Percentiles rank a stretch among this genome's conserved stretches.
Evolutionary conservation across 1,139 yeast genomes (phyloP).

Genomic region (Protomyces macrosporus): DNA sequence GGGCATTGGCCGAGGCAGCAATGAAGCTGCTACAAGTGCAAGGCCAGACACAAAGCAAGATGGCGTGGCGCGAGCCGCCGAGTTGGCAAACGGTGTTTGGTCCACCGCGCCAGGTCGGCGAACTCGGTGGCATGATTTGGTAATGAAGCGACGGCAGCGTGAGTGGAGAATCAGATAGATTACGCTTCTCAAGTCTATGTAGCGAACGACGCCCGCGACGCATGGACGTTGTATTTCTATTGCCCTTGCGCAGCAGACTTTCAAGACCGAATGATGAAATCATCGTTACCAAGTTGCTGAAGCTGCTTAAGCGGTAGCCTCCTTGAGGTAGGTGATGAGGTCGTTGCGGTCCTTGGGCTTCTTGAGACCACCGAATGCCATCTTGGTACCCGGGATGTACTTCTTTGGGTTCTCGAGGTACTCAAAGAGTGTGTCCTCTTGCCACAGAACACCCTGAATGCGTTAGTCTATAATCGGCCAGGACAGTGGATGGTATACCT

Average conservation of each 20-base stretch:
- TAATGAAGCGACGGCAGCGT: slow-evolving; percentile 36
- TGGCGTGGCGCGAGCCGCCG: slow-evolving; percentile 50
- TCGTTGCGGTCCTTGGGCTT: slow-evolving; percentile 98
- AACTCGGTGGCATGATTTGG: slow-evolving; percentile 71
- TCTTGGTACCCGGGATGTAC: slow-evolving; percentile 99
- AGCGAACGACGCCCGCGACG: no score
- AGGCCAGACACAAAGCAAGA: slow-evolving; percentile 20
- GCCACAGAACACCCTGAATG: slow-evolving; percentile 65
- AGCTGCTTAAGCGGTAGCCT: slow-evolving; percentile 20
- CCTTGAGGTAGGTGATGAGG: slow-evolving; percentile 57
- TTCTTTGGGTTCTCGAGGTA: slow-evolving; percentile 99
- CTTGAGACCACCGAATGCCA: slow-evolving; percentile 99
- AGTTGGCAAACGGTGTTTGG: slow-evolving; percentile 88
- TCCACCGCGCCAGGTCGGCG: slow-evolving; percentile 57
- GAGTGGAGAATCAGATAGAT: not conserved
- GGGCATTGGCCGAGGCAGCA: not conserved
- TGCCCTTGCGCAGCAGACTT: no score
- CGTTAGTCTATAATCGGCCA: not conserved
- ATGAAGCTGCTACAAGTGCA: not conserved
- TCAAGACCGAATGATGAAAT: not conserved
- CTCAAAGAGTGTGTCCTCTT: slow-evolving; percentile 81
- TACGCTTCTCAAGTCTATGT: no score
- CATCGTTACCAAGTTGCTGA: not conserved
- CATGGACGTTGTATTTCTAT: not conserved
- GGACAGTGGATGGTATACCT: slow-evolving; percentile 37